Evolutionary conservation across 2,329 filamentous ascomycete genomes (phyloP), one percentile per base, ranked within the genome.

Genomic region (Ciborinia camelliae): DNA sequence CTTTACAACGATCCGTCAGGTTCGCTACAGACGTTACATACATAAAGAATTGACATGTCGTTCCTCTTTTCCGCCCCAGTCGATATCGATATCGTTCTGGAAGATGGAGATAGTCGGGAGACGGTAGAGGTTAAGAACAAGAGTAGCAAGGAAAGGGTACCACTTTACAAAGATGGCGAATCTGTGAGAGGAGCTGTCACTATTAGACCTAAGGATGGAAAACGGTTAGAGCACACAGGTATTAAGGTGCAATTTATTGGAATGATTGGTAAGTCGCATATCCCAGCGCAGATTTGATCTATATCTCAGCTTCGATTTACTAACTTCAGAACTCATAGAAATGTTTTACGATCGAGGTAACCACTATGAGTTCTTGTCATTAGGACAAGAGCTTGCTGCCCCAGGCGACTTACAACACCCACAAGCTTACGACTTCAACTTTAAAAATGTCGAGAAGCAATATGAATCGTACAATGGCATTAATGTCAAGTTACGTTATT

Each of bases 321-420:
- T 61, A 43, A 64, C 28, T 30, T 30, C 3, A 23, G 26, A 32
- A 7, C n/a, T 14, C 1, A 45, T 68, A 96, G 95, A 99, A 78
- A 99, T 99, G 95, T 99, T 98, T 85, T 99, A 97, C 79, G 95
- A 99, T 78, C 91, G 95, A 75, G 94, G 94, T 73, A 99, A 97
- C 78, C 95, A 98, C 81, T 97, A 99, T 83, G 95, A 99, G 80
- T 99, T 99, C 79, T 89, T 99, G 66, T 97, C 92, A 43, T 86
- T 98, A 35, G 94, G 95, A 73, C 96, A 98, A 79, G 95, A 99
- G 80, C 88, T 99, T 48, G 95, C 95, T 23, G 93, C 95, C 23
- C 95, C 95, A 2, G 95, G 95, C 77, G 95, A 99, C 81, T 90
- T 99, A 65, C 95, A 98, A 77, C 96, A 99, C 79, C 95, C 95